phyloP scores from a whole-genome alignment of 2,329 filamentous ascomycete genomes.

The Neofusicoccum ribis region DNA sequence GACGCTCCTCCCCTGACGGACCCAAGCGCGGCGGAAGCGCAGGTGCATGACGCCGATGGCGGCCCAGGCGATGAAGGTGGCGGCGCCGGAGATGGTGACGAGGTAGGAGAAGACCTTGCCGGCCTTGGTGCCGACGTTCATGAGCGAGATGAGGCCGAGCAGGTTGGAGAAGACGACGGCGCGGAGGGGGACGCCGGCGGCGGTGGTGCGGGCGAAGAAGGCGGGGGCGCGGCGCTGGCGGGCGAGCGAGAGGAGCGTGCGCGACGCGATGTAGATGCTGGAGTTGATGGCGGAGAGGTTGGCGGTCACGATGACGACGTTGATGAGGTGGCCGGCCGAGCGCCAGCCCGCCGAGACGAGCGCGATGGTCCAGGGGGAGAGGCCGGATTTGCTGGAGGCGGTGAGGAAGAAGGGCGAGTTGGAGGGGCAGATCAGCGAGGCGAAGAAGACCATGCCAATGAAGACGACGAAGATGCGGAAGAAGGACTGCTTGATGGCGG shows the following conservation, averaged over 20 bases:
- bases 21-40: conserved; percentile 66
- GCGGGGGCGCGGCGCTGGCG: conserved; percentile 70
- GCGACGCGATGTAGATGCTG: conserved; percentile 74
- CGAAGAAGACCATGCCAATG: conserved; percentile 53
- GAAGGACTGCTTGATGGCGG: conserved; percentile 55
- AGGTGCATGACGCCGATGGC: conserved; percentile 71
- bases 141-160: conserved; percentile 71
- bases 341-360: conserved; percentile 66
- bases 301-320: conserved; percentile 70
- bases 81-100: conserved; percentile 68
- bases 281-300: conserved; percentile 59
- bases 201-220: conserved; percentile 68
- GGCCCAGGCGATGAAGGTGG: conserved; percentile 72
- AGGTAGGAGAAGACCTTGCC: conserved; percentile 67
- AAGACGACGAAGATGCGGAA: conserved; percentile 59
- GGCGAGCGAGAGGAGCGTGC: conserved; percentile 75
- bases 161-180: conserved; percentile 68
- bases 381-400: conserved; percentile 36
- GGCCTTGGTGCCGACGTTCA: conserved; percentile 69
- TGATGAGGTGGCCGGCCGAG: conserved; percentile 70
- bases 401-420: conserved; percentile 53
- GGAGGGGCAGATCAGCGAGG: conserved; percentile 61
- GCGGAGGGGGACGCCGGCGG: conserved; percentile 60
- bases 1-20: conserved; percentile 33
- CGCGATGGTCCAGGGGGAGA: conserved; percentile 60